phyloP scores from a whole-genome alignment of 2,329 filamentous ascomycete species.

The Trichoderma breve region DNA sequence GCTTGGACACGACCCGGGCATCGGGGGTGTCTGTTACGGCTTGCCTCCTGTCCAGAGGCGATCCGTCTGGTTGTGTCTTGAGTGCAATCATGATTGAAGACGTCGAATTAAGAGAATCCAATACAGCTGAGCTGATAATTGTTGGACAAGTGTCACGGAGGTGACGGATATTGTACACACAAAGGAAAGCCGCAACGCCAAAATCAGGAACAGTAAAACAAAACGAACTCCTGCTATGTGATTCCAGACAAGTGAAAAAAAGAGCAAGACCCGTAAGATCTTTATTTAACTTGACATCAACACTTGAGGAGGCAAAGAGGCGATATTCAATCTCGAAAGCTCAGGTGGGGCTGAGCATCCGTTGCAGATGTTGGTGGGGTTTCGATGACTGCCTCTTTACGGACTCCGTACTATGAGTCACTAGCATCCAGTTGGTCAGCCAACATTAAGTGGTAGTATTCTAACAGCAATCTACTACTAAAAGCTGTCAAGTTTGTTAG shows the following conservation, averaged over 20 bases:
- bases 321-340: not conserved
- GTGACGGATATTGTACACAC: not conserved
- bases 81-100: conserved; percentile 40
- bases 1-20: conserved; percentile 60
- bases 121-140: not conserved
- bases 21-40: conserved; percentile 44
- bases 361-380: not conserved
- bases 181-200: conserved; percentile 6
- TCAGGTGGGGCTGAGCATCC: conserved; percentile 2
- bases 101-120: not conserved
- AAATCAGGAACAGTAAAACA: not conserved
- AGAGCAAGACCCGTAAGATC: not conserved
- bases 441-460: not conserved
- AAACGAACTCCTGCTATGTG: not conserved
- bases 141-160: not conserved
- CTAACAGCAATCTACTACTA: not conserved
- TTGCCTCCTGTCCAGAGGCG: conserved; percentile 40
- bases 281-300: not conserved
- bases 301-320: not conserved
- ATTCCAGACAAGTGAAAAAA: too few relatives aligned
- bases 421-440: not conserved
- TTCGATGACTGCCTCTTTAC: not conserved
- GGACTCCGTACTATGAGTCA: conserved; percentile 5
- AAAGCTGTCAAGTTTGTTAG: not conserved
- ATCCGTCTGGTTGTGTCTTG: conserved; percentile 29